Percentiles rank a stretch among this genome's conserved stretches.
These are phyloP conservation scores for Leccinum griseonigrum DNA, from an alignment of 1,284 basidiomycete species.

Conservation along the genomic window DNA sequence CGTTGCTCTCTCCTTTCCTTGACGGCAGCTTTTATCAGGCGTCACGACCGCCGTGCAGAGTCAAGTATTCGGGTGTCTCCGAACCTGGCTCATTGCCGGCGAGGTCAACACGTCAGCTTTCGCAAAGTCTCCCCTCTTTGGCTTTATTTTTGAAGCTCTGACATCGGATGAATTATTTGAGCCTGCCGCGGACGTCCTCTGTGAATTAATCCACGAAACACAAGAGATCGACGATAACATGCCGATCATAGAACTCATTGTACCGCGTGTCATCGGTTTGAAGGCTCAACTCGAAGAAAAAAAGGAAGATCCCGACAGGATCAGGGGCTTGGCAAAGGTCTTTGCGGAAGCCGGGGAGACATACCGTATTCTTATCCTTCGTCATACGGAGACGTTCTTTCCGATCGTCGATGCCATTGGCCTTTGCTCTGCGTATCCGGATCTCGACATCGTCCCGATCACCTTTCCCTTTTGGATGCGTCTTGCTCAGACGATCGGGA, in stretches of 20 bases:
- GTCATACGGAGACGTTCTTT: constrained; percentile 87
- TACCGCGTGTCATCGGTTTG: constrained; percentile 79
- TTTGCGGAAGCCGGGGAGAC: constrained; percentile 97
- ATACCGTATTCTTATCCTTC: constrained; percentile 86
- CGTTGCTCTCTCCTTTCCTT: not conserved
- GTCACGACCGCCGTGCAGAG: constrained; percentile 81
- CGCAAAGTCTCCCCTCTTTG: constrained; percentile 80
- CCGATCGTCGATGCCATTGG: constrained; percentile 94
- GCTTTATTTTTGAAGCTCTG: constrained; percentile 82
- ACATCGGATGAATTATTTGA: constrained; percentile 89
- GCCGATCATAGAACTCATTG: constrained; percentile 82
- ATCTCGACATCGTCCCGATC: constrained; percentile 96
- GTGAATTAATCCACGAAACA: constrained; percentile 96
- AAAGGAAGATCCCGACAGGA: constrained; percentile 82
- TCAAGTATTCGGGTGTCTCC: constrained; percentile 85
- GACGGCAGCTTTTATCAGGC: constrained; percentile 46
- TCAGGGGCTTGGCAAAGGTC: constrained; percentile 88
- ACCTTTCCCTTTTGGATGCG: constrained; percentile 99
- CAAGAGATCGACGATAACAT: constrained; percentile 97
- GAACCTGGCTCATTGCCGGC: constrained; percentile 87
- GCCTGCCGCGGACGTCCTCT: constrained; percentile 86
- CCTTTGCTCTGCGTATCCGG: constrained; percentile 90
- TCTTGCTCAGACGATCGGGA: constrained; percentile 80
- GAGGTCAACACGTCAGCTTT: constrained; percentile 73
- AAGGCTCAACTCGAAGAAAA: constrained; percentile 59